Evolutionary conservation across 352 stramenopile genomes (phyloP).

Genomic region (Pythium brassicae): DNA sequence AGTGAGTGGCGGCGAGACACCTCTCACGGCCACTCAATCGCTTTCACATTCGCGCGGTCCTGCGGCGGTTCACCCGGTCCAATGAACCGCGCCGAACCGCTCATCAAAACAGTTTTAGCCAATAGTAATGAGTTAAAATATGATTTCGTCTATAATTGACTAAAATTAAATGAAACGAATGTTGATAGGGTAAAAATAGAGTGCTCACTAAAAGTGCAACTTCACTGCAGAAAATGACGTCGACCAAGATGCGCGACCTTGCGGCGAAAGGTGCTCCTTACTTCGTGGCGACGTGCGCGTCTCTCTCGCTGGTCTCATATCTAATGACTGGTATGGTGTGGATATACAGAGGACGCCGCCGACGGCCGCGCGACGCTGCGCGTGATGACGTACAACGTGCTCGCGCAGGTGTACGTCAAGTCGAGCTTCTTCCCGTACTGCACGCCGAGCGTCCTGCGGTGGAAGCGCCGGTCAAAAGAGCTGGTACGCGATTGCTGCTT

Average conservation of each 20-base stretch:
- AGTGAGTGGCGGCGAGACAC: conserved; percentile 15
- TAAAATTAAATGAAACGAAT: conserved; percentile 26
- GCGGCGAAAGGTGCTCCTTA: conserved; percentile 11
- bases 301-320: conserved; percentile 6
- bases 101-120: conserved; percentile 10
- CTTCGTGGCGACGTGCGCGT: not conserved
- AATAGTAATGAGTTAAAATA: conserved; percentile 15
- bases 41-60: conserved; percentile 19
- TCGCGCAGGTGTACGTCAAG: conserved; percentile 77
- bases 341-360: not conserved
- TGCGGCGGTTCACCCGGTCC: conserved; percentile 5
- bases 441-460: conserved; percentile 44
- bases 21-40: conserved; percentile 71
- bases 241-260: conserved; percentile 26
- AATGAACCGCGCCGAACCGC: conserved; percentile 4
- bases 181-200: conserved; percentile 26
- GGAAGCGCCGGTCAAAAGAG: conserved; percentile 68
- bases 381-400: conserved; percentile 88
- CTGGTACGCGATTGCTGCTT: conserved; percentile 27
- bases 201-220: not conserved
- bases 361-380: conserved; percentile 29
- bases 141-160: not conserved
- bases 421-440: conserved; percentile 84
- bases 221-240: conserved; percentile 3
- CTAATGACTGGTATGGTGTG: too few species aligned